phyloP scores from a whole-genome alignment of 2,329 filamentous ascomycete species.

The Hypomyces rosellus region DNA sequence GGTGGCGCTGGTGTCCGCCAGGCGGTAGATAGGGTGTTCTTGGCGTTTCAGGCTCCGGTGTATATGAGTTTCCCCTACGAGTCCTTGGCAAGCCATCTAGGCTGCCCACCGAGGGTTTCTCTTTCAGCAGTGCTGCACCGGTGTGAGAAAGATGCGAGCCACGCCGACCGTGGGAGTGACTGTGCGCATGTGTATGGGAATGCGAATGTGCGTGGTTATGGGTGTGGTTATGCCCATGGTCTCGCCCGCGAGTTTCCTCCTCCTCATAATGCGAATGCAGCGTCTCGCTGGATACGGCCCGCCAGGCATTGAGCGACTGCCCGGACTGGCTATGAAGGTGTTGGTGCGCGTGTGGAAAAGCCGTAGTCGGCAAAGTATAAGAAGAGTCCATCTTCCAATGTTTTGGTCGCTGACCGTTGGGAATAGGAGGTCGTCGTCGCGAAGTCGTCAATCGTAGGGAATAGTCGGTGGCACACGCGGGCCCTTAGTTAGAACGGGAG shows the following conservation, averaged over 20 bases:
- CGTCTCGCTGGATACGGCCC: slow-evolving; percentile 27
- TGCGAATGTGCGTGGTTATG: slow-evolving; percentile 22
- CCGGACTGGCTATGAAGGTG: slow-evolving; percentile 36
- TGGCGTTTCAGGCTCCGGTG: slow-evolving; percentile 24
- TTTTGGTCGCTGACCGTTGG: too few species aligned
- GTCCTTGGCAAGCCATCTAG: slow-evolving; percentile 35
- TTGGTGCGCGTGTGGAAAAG: slow-evolving; percentile 42
- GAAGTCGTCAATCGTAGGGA: too few species aligned
- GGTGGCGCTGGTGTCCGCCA: neutral
- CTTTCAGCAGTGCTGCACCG: slow-evolving; percentile 21
- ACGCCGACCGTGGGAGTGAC: slow-evolving; percentile 24
- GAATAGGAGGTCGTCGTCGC: neutral
- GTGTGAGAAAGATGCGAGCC: slow-evolving; percentile 26
- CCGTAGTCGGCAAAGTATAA: slow-evolving; percentile 47
- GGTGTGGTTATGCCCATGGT: slow-evolving; percentile 15
- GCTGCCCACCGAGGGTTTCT: slow-evolving; percentile 27
- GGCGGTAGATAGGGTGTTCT: slow-evolving; percentile 24
- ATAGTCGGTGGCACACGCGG: neutral
- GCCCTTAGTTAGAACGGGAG: slow-evolving; percentile 9
- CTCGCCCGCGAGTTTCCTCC: slow-evolving; percentile 22
- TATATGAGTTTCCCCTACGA: slow-evolving; percentile 35
- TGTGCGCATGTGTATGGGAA: slow-evolving; percentile 20
- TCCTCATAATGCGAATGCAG: slow-evolving; percentile 24
- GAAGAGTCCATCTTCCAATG: slow-evolving; percentile 40
- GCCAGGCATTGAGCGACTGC: slow-evolving; percentile 34